Base-by-base conservation (phyloP, 768 basidiomycete genomes). In the Hypholoma fasciculare region DNA sequence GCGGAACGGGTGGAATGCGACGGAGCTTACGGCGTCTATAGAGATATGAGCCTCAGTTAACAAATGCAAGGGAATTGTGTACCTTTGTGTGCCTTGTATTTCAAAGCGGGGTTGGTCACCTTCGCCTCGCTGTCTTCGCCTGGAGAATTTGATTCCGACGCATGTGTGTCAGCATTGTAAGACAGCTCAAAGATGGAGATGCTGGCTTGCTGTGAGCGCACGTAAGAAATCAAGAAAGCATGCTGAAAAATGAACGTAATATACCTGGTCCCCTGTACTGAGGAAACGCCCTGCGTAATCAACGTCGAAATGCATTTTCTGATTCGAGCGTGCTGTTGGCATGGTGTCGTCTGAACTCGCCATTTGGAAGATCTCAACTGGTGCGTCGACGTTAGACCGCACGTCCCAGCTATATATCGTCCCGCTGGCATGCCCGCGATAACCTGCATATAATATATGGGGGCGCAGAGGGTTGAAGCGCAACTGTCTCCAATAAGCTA, bases 381-480 rank as follows among this genome's bases (percentile, higher is more conserved):
- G 80, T 16, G 62, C 19, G 51, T 73, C 70, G 30, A 80, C 65
- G 69, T 88, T 80, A 2, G 81, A 76, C 0, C 94, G 83, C 5
- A 94, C 69, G 68, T 97, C 96, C 89, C 91, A 97, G 54, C 82
- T 78, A 65, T 87, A 88, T 20, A 96, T 78, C n/a, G 49, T 58
- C n/a, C 66, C 68, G 3, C 67, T 66, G 6, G 76, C 76, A n/a
- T 76, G 76, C 12, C 89, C 79, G 5, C 96, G 82, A 63, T 92
- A 95, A 0, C 91, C 80, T 0, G 90, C 89, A 60, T 91, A 96
- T 26, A 98, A 70, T 1, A 91, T 72, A 57, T 91, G 82, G 0
- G 92, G 89, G 43, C 76, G 73, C 17, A 74, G 72, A 0, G 92
- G 91, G 65, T 95, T 89, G 72, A 95, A 98, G 58, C 82, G 79